Evolutionary conservation across 2,329 filamentous ascomycete genomes (phyloP).

Genomic region (Sporothrix mexicana): DNA sequence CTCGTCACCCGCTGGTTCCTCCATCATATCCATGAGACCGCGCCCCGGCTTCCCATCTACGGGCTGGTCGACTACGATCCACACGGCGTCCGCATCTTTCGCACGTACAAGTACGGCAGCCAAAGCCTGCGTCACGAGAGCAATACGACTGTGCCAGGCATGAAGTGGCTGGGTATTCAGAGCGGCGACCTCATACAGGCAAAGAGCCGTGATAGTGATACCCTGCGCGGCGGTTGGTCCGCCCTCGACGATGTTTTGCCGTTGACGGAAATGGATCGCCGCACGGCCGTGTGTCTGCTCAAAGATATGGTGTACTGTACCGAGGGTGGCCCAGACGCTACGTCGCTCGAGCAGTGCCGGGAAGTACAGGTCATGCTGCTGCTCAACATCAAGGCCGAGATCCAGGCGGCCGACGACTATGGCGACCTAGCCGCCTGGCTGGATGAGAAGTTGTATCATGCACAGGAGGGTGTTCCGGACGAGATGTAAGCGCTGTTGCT

Average conservation of each 20-base stretch:
- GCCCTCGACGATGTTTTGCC: conserved; percentile 42
- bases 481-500: background rate
- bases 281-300: conserved; percentile 61
- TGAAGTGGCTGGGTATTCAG: conserved; percentile 69
- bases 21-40: conserved; percentile 54
- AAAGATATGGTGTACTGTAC: conserved; percentile 45
- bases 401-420: conserved; percentile 69
- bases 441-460: conserved; percentile 48
- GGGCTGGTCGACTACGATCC: conserved; percentile 77
- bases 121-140: conserved; percentile 65
- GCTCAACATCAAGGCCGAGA: conserved; percentile 76
- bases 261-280: conserved; percentile 63
- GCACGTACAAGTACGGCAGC: conserved; percentile 76
- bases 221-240: conserved; percentile 33
- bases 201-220: accelerated
- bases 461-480: conserved; percentile 8
- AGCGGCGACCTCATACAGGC: conserved; percentile 30
- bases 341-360: conserved; percentile 50
- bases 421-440: conserved; percentile 60
- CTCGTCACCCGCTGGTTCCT: conserved; percentile 72
- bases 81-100: conserved; percentile 74
- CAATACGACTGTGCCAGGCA: conserved; percentile 53
- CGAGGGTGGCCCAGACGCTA: conserved; percentile 38
- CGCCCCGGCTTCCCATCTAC: conserved; percentile 62
- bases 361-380: conserved; percentile 77